Percentiles rank a stretch among this genome's conserved stretches.
Conservation (phyloP, 257 asterid genomes). For the Solanum medicagineum region DNA sequence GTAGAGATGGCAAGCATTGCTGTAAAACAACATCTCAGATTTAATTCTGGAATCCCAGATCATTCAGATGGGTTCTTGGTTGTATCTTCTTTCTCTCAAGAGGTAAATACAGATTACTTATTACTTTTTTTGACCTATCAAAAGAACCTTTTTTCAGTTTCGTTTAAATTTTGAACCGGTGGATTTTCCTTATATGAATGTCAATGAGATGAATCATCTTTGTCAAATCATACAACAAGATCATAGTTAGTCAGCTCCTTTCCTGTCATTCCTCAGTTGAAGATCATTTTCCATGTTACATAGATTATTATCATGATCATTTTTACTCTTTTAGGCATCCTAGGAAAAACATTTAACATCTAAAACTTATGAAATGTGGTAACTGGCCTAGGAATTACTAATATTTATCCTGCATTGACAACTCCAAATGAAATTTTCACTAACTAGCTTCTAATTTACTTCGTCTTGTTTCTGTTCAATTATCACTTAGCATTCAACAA, state of each 20-base stretch:
- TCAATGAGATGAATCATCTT: not conserved
- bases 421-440: not conserved
- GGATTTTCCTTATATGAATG: not conserved
- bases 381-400: not conserved
- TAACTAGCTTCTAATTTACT: not conserved
- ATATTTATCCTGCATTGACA: not conserved
- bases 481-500: not conserved
- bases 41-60: conserved; percentile 3
- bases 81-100: not conserved
- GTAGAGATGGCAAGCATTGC: conserved; percentile 9
- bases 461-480: not conserved
- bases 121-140: not conserved
- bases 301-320: not conserved
- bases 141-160: not conserved
- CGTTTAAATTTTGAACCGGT: not conserved
- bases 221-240: not conserved
- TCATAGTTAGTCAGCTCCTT: not conserved
- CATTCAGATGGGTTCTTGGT: not conserved
- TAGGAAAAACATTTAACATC: not conserved
- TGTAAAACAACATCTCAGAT: conserved; percentile 1
- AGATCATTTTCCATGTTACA: not conserved
- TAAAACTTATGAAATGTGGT: not conserved
- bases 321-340: not conserved
- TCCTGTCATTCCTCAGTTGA: not conserved
- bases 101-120: not conserved